These are phyloP conservation scores for Colletotrichum incanum DNA, from an alignment of 2,329 filamentous ascomycete genomes.

Conservation along the genomic window DNA sequence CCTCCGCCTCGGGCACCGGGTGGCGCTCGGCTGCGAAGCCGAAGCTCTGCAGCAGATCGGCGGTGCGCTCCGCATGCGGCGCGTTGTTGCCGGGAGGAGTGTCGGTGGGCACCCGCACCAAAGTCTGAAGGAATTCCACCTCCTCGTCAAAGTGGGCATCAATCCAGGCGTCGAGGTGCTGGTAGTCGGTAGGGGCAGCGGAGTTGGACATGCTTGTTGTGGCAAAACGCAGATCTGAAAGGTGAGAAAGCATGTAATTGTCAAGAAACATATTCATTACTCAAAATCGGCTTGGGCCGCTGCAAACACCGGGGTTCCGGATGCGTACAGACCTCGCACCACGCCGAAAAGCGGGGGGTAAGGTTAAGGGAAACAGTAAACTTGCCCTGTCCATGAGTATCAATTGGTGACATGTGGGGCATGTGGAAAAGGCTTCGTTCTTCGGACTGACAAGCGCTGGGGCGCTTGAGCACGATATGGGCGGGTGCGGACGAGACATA, in stretches of 20 bases:
- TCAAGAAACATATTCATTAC: background rate
- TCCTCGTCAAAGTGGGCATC: constrained; percentile 39
- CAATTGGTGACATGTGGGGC: no score
- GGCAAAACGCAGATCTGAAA: background rate
- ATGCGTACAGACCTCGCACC: constrained; percentile 3
- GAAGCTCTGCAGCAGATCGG: constrained; percentile 22
- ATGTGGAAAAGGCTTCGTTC: no score
- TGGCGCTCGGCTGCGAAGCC: constrained; percentile 38
- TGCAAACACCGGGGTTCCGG: constrained; percentile 1
- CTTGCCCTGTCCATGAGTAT: background rate
- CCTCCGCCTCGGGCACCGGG: constrained; percentile 29
- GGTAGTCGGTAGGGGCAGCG: background rate
- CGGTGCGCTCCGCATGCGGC: constrained; percentile 35
- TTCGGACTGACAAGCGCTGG: no score
- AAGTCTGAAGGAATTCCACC: constrained; percentile 27
- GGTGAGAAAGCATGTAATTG: background rate
- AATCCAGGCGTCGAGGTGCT: constrained; percentile 36
- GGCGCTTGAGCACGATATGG: no score
- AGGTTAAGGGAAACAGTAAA: background rate
- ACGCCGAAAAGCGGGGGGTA: background rate
- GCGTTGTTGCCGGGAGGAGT: constrained; percentile 36
- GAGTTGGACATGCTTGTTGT: background rate
- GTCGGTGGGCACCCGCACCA: constrained; percentile 34
- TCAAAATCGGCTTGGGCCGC: background rate
- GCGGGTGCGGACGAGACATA: no score